phyloP scores from a whole-genome alignment of 306 rosid genomes.

The Castanospermum australe region DNA sequence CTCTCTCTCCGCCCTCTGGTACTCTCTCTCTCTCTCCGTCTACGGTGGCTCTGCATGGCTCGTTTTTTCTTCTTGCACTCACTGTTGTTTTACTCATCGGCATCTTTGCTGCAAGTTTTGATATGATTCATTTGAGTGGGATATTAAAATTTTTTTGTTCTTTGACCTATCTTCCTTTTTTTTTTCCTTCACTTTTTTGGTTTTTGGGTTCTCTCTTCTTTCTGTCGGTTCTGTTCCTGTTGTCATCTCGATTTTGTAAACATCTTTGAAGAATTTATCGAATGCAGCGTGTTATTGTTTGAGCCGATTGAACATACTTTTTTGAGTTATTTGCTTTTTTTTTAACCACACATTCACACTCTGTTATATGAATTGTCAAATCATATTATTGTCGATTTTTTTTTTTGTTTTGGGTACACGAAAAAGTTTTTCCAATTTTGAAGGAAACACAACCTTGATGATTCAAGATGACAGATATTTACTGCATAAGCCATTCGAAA shows the following conservation, averaged over 20 bases:
- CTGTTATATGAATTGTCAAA: neutral
- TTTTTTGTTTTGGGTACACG: neutral
- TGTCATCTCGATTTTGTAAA: neutral
- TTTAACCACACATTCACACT: too few relatives aligned
- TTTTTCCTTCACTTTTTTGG: neutral
- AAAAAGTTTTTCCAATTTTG: neutral
- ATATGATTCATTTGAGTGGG: neutral
- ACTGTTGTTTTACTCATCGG: neutral
- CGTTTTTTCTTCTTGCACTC: too few relatives aligned
- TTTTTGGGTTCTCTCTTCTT: neutral
- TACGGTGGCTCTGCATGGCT: neutral
- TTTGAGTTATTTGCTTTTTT: too few relatives aligned
- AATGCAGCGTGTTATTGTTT: neutral
- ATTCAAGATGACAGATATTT: too few relatives aligned
- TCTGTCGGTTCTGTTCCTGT: neutral
- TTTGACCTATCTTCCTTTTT: neutral
- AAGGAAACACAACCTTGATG: neutral
- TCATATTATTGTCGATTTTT: neutral
- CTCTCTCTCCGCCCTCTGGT: neutral
- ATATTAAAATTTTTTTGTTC: neutral
- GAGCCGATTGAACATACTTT: too few relatives aligned
- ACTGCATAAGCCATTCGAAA: too few relatives aligned
- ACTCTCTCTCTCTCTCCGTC: neutral
- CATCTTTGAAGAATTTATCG: neutral
- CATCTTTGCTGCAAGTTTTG: neutral